Evolutionary conservation across 2,329 filamentous ascomycete species (phyloP).

Genomic region (Chaetothyriales sp.): DNA sequence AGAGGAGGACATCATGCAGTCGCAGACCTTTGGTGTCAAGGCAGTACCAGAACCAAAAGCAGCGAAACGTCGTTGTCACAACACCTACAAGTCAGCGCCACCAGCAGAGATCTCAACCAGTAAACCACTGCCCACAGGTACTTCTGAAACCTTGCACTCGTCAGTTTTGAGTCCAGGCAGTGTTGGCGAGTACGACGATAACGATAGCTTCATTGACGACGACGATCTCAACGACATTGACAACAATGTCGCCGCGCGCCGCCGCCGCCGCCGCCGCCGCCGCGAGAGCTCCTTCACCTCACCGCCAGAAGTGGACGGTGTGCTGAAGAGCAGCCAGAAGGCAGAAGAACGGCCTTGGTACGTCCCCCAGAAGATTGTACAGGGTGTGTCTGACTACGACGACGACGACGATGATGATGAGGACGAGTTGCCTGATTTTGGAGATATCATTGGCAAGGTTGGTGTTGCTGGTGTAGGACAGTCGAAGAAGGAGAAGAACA

Average conservation of each 20-base stretch:
- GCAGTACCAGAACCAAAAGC: not conserved
- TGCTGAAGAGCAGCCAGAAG: conserved; percentile 11
- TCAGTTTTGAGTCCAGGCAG: not conserved
- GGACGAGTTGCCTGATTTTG: conserved; percentile 11
- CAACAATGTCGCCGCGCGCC: conserved; percentile 17
- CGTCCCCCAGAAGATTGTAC: conserved; percentile 7
- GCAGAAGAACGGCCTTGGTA: conserved; percentile 1
- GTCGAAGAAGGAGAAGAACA: not conserved
- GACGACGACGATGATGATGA: conserved; percentile 5
- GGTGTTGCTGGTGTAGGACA: not conserved
- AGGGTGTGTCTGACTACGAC: not conserved
- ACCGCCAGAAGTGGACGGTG: conserved; percentile 19
- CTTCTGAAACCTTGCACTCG: not conserved
- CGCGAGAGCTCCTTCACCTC: conserved; percentile 4
- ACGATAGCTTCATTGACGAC: conserved; percentile 14
- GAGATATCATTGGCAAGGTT: conserved; percentile 2
- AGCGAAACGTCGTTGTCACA: not conserved
- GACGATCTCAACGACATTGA: conserved; percentile 15
- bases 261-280: conserved; percentile 17
- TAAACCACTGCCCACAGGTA: not conserved
- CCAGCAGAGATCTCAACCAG: not conserved
- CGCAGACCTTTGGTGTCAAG: not conserved
- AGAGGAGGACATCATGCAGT: conserved; percentile 11
- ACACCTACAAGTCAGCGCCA: not conserved
- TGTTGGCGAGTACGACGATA: conserved; percentile 4